Base-by-base conservation (phyloP, 352 stramenopile species). In the Globisporangium viniferum region DNA sequence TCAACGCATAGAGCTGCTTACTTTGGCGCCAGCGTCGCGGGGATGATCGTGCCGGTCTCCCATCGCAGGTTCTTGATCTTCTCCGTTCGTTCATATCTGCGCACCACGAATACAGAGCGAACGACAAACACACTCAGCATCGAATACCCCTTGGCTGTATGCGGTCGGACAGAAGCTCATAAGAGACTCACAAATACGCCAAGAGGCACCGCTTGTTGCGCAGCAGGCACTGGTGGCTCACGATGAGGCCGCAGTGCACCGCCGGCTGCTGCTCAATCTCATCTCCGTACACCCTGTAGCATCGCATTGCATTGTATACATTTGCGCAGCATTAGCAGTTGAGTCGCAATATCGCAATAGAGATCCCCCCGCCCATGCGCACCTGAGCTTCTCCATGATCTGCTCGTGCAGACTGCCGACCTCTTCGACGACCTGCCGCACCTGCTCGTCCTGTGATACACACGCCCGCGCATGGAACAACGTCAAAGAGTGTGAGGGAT, bases 31-130 rank as follows among this genome's bases (percentile, higher is more conserved):
- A 97, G 76, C 59, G 78, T 58, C 12, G 83, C 73, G 1, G 92
- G 90, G 51, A 98, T 89, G 63, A 97, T 89, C 35, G 89, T 93
- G 59, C 92, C 92, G 1, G 88, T 94, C 68, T 98, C 89, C 92
- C 92, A 98, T 20, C 92, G 84, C 62, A 98, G 72, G 57, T 90
- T 85, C 71, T 95, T 93, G 71, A 97, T 91, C 64, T 96, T 97
- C 73, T 93, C 76, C 41, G 87, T 70, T n/a, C 90, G 84, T 75
- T 89, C 68, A 62, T 92, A 78, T 67, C 83, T 89, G 51, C 46
- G 10, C 22, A 53, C 27, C 22, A 53, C 27, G 24, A 2, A 33
- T 39, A 24, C 6, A 58, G 29, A 33, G 29, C 39, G 6, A 14
- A 14, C 6, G 6, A 12, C 2, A 44, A 7, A 33, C 44, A 51